Evolutionary conservation across 2,329 filamentous ascomycete genomes (phyloP).

Genomic region (Huntiella abstrusa): DNA sequence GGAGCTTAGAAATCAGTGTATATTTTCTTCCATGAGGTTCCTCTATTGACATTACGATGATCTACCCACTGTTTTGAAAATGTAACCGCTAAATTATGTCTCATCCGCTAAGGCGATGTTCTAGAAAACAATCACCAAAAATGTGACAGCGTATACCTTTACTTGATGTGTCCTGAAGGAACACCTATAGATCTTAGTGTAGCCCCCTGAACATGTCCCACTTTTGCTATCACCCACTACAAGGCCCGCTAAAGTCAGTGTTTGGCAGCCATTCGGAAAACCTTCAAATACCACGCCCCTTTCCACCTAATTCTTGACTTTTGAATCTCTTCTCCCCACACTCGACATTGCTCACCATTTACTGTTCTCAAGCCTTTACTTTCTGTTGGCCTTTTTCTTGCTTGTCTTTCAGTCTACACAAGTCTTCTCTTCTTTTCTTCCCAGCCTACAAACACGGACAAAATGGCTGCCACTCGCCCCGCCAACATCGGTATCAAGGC

Average conservation of each 20-base stretch:
- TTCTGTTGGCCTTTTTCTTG: background rate
- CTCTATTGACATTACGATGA: too few species aligned
- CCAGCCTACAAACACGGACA: conserved; percentile 14
- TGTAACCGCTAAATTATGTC: too few species aligned
- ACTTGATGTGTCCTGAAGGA: background rate
- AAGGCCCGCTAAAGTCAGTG: background rate
- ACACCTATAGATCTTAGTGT: background rate
- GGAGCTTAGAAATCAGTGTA: too few species aligned
- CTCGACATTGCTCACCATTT: conserved; percentile 4
- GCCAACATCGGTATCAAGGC: conserved; percentile 85
- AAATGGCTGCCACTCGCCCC: conserved; percentile 50
- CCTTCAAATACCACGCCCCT: conserved; percentile 10
- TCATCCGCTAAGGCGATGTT: too few species aligned
- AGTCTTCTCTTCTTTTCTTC: background rate
- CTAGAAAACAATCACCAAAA: too few species aligned
- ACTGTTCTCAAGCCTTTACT: background rate
- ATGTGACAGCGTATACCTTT: too few species aligned
- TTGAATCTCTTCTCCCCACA: conserved; percentile 2
- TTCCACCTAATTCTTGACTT: conserved; percentile 2
- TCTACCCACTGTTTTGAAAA: too few species aligned
- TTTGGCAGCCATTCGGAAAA: background rate
- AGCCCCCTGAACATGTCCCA: conserved; percentile 2
- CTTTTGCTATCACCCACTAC: background rate
- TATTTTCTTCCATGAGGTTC: too few species aligned
- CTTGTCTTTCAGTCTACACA: background rate